A percentile compares a stretch with the other conserved stretches of the same genome.
Conservation (phyloP, 2,329 filamentous ascomycete genomes). For the Talaromyces sp. region DNA sequence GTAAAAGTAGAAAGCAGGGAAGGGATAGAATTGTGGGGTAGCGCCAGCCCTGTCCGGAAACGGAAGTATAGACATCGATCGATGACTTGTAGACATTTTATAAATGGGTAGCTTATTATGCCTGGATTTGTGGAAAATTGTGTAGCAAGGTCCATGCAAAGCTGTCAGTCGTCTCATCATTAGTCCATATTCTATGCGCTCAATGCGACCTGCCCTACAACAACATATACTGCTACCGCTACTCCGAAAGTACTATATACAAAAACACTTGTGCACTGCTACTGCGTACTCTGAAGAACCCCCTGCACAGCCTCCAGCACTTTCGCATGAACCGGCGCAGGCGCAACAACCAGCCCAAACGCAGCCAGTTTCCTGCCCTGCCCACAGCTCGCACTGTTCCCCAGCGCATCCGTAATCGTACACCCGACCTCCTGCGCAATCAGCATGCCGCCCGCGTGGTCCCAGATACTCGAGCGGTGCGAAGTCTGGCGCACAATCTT, state of each 20-base stretch:
- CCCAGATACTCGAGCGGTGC: constrained; percentile 49
- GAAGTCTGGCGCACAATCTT: constrained; percentile 40
- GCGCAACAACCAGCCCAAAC: constrained; percentile 38
- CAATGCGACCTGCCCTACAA: neutral
- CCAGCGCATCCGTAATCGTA: constrained; percentile 46
- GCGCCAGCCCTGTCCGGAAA: too few species aligned
- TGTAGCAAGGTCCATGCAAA: neutral
- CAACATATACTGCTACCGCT: too few species aligned
- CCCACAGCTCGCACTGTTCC: constrained; percentile 45
- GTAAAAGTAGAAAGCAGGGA: too few species aligned
- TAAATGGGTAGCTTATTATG: too few species aligned
- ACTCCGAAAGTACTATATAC: too few species aligned
- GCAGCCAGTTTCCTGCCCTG: constrained; percentile 36
- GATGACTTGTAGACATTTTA: neutral
- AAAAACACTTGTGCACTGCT: too few species aligned
- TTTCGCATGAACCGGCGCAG: constrained; percentile 27
- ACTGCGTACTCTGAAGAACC: neutral
- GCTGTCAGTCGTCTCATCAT: neutral
- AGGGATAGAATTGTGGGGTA: too few species aligned
- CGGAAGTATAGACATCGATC: neutral
- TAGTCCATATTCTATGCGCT: neutral
- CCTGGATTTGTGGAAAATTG: too few species aligned
- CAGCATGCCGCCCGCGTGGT: constrained; percentile 51
- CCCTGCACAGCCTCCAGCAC: constrained; percentile 26
- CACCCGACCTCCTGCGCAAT: constrained; percentile 48